Conservation (phyloP, 495 filamentous ascomycete species). For the Delitschia confertaspora region DNA sequence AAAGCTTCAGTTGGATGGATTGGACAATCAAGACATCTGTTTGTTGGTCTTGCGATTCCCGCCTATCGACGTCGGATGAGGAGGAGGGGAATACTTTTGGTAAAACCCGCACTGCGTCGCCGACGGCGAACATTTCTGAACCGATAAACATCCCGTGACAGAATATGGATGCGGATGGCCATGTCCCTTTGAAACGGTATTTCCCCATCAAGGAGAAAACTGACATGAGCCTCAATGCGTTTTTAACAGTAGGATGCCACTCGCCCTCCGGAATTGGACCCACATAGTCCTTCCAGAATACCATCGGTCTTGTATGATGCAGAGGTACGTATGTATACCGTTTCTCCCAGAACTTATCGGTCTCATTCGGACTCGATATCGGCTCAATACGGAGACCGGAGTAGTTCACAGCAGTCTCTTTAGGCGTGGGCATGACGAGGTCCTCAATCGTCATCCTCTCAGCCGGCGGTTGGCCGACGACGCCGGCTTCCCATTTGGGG, state of each 20-base stretch:
- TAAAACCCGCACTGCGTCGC: constrained; percentile 46
- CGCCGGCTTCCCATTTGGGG: constrained; percentile 50
- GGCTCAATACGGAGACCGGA: constrained; percentile 54
- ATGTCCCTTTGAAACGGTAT: constrained; percentile 43
- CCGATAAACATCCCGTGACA: constrained; percentile 51
- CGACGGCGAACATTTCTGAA: constrained; percentile 44
- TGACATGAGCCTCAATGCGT: constrained; percentile 47
- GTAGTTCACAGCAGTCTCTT: constrained; percentile 40
- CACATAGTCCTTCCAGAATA: constrained; percentile 43
- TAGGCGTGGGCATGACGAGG: constrained; percentile 34
- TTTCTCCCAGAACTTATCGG: constrained; percentile 44
- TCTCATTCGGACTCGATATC: constrained; percentile 41
- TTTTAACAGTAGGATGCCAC: constrained; percentile 46
- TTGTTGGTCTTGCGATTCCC: no score
- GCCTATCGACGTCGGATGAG: no score
- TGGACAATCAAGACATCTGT: constrained; percentile 48
- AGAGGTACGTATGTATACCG: constrained; percentile 49
- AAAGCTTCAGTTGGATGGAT: constrained; percentile 41
- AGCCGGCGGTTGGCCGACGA: constrained; percentile 42
- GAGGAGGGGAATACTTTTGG: constrained; percentile 15
- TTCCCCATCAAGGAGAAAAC: constrained; percentile 46
- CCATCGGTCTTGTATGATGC: constrained; percentile 48
- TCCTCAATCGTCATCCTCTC: constrained; percentile 39
- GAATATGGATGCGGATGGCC: constrained; percentile 45
- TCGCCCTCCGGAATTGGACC: constrained; percentile 33